A percentile compares a stretch with the other conserved stretches of the same genome.
Evolutionary conservation across 371 early-diverging fungal genomes (phyloP).

Genomic region (Rhizopus stolonifer): DNA sequence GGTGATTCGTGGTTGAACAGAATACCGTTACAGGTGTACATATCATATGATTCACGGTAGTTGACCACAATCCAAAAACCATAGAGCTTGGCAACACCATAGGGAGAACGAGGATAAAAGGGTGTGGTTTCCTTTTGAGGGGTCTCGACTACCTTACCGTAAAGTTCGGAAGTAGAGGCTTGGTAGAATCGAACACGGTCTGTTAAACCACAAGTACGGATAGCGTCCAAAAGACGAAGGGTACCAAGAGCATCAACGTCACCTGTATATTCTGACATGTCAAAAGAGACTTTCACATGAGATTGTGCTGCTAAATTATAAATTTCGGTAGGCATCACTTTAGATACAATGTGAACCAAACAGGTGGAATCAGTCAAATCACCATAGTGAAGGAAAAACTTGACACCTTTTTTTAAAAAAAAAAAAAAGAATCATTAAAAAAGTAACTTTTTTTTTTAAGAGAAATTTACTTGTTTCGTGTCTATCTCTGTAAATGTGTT

Average conservation of each 20-base stretch:
- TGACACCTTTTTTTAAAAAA: constrained; percentile 50
- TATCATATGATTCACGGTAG: constrained; percentile 81
- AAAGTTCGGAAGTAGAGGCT: constrained; percentile 80
- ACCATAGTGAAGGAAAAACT: constrained; percentile 83
- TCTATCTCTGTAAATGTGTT: constrained; percentile 76
- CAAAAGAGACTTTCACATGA: constrained; percentile 88
- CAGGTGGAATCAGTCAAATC: constrained; percentile 85
- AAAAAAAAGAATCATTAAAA: background rate
- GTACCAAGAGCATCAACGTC: constrained; percentile 86
- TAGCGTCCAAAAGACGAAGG: constrained; percentile 78
- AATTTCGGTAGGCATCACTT: constrained; percentile 78
- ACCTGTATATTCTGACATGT: constrained; percentile 88
- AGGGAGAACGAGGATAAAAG: constrained; percentile 86
- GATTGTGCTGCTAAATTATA: constrained; percentile 81
- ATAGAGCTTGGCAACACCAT: constrained; percentile 84
- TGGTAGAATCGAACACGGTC: constrained; percentile 81
- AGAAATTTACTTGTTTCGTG: constrained; percentile 55
- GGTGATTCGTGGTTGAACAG: constrained; percentile 89
- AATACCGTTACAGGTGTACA: constrained; percentile 87
- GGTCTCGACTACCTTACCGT: constrained; percentile 80
- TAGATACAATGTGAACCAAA: constrained; percentile 74
- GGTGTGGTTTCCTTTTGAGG: constrained; percentile 86
- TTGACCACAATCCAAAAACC: constrained; percentile 83
- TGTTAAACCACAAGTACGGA: constrained; percentile 75
- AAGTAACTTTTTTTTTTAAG: background rate